Percentiles rank a stretch among this genome's conserved stretches.
phyloP scores from a whole-genome alignment of 2,329 filamentous ascomycete species.

The Sarocladiaceae sp. region DNA sequence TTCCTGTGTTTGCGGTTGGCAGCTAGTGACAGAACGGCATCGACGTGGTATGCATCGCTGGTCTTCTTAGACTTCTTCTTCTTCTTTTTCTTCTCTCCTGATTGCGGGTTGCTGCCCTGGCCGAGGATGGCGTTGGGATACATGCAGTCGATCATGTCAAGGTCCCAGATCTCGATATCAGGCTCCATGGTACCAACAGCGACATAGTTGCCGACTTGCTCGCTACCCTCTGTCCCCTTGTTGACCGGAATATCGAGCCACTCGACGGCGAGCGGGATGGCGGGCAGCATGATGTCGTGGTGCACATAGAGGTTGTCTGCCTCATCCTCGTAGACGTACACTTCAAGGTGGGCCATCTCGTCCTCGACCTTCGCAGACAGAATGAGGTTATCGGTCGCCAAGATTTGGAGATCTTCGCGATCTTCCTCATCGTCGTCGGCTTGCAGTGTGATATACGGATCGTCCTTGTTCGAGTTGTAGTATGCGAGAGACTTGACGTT shows the following conservation, averaged over 20 bases:
- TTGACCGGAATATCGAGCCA: slow-evolving; percentile 93
- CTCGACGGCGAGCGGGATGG: slow-evolving; percentile 91
- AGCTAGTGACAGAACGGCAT: slow-evolving; percentile 85
- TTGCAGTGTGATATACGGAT: slow-evolving; percentile 91
- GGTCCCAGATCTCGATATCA: slow-evolving; percentile 97
- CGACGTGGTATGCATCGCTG: slow-evolving; percentile 90
- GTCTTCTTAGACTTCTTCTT: slow-evolving; percentile 85
- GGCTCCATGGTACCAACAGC: slow-evolving; percentile 97
- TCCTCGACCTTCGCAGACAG: slow-evolving; percentile 94
- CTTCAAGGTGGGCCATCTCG: slow-evolving; percentile 91
- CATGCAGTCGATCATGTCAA: slow-evolving; percentile 95
- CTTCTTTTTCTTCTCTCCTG: slow-evolving; percentile 27
- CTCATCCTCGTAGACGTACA: slow-evolving; percentile 95
- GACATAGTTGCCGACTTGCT: slow-evolving; percentile 80
- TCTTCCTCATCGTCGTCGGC: slow-evolving; percentile 75
- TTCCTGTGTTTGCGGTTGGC: slow-evolving; percentile 94
- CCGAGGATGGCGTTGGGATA: slow-evolving; percentile 96
- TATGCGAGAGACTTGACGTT: slow-evolving; percentile 92
- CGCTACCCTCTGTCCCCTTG: slow-evolving; percentile 57
- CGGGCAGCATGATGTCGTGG: slow-evolving; percentile 98
- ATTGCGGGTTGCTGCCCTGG: slow-evolving; percentile 54
- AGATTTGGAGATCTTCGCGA: slow-evolving; percentile 86
- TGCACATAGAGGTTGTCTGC: slow-evolving; percentile 98
- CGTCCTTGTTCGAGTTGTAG: slow-evolving; percentile 89
- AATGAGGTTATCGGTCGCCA: slow-evolving; percentile 89